phyloP scores from a whole-genome alignment of 78 protist genomes.

The Cavenderia fasciculata region DNA sequence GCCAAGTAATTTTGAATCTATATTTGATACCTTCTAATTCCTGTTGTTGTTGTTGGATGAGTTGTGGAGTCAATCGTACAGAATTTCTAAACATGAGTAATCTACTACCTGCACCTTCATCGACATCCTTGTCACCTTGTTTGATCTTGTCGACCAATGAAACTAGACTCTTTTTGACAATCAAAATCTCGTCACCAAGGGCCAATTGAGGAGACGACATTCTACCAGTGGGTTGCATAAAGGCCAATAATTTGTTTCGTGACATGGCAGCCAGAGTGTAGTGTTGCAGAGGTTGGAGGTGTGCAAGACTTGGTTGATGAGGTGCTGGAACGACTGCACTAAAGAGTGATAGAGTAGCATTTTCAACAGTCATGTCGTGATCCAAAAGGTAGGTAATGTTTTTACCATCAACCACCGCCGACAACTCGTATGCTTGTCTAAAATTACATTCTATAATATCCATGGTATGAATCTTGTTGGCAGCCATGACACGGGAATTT shows the following conservation, averaged over 20 bases:
- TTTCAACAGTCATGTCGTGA: conserved; percentile 13
- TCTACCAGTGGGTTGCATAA: not conserved
- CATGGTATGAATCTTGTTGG: conserved; percentile 54
- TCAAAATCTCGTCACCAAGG: conserved; percentile 58
- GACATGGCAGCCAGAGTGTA: conserved; percentile 8
- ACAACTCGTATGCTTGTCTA: conserved; percentile 27
- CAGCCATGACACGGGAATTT: conserved; percentile 1
- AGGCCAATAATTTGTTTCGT: conserved; percentile 8
- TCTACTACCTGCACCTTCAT: too few species aligned
- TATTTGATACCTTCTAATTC: not conserved
- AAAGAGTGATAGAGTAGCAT: not conserved
- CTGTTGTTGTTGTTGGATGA: not conserved
- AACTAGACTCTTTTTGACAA: not conserved
- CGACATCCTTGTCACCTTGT: too few species aligned
- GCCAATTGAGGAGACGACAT: conserved; percentile 22
- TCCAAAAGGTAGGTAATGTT: conserved; percentile 5
- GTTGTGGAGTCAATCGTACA: not conserved
- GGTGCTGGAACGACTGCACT: not conserved
- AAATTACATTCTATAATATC: conserved; percentile 42
- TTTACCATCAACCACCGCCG: not conserved
- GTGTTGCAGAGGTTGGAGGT: not conserved
- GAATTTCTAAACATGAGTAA: too few species aligned
- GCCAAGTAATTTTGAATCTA: conserved; percentile 38
- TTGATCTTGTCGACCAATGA: conserved; percentile 22
- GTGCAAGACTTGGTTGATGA: not conserved